Base-by-base conservation (phyloP, 2,329 filamentous ascomycete genomes). In the Sporothrix protearum region DNA sequence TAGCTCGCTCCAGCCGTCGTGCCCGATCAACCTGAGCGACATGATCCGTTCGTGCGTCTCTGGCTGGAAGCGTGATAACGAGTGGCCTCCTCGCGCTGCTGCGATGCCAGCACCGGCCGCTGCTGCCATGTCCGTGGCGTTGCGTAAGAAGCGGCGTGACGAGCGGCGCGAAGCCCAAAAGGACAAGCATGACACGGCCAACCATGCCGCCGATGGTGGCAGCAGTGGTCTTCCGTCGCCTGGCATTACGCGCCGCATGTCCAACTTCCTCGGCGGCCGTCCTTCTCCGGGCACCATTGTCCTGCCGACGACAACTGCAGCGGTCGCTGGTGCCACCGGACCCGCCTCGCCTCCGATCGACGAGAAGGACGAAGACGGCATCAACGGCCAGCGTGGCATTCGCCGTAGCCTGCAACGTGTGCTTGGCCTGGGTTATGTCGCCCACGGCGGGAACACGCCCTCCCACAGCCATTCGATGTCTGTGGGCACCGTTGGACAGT, bases 51-150 rank as follows among this genome's bases (percentile, higher is more conserved):
- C 92, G 14, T 92, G 95, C 75, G 94, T 98, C 0, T 86, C 91
- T 36, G 95, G 95, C 57, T 97, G 95, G 95, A 97, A 96, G 80
- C 87, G 92, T 53, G 93, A 96, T 76, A 94, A 94, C 19, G 93
- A 97, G 80, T 98, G 95, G 95, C 94, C 95, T 4, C 93, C 92
- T 0, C 88, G 87, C 75, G 80, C 70, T 4, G 25, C 49, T 10
- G 71, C 47, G 42, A 6, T 55, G 6, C 4, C 68, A 2, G 39
- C 61, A 5, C 53, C 72, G 5, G 42, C 61, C 2, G 33, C 68
- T 30, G 16, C 68, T 19, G 55, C 63, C 28, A 28, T 64, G 25
- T 59, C 69, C 10, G 70, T 55, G n/a, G 66, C 64, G 6, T 30
- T 67, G 39, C 70, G 66, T 19, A 63, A 55, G 53, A 70, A 70